A percentile compares a stretch with the other conserved stretches of the same genome.
phyloP scores from a whole-genome alignment of 352 stramenopile genomes.

The Globisporangium echinulatum region DNA sequence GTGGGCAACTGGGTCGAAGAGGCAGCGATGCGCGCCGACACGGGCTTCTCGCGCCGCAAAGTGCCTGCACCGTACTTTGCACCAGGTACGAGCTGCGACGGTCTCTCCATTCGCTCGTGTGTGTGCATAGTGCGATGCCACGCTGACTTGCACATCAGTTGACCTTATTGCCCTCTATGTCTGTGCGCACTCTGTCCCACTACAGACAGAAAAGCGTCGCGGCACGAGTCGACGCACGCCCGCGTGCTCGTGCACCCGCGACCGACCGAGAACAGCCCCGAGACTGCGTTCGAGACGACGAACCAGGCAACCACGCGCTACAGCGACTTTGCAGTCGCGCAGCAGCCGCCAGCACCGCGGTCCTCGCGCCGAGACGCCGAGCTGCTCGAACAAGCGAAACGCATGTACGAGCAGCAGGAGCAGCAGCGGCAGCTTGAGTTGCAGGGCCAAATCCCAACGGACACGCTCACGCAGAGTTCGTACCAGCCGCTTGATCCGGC shows the following conservation, averaged over 20 bases:
- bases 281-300: conserved; percentile 45
- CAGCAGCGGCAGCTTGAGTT: conserved; percentile 21
- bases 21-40: conserved; percentile 50
- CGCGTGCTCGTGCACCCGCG: conserved; percentile 42
- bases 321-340: conserved; percentile 28
- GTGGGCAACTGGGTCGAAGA: conserved; percentile 86
- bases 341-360: conserved; percentile 22
- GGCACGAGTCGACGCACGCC: conserved; percentile 37
- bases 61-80: conserved; percentile 29
- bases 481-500: conserved; percentile 30
- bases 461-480: conserved; percentile 28
- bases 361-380: conserved; percentile 37
- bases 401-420: conserved; percentile 28
- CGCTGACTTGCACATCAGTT: no score
- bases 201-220: conserved; percentile 34
- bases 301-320: conserved; percentile 47
- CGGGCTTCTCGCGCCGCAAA: conserved; percentile 52
- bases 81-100: conserved; percentile 15
- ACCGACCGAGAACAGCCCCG: not conserved
- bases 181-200: no score
- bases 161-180: no score
- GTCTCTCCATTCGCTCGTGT: not conserved
- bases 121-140: no score
- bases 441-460: conserved; percentile 12
- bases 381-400: conserved; percentile 32